These are phyloP conservation scores for Pythium chondricola DNA, from an alignment of 352 stramenopile species.

Conservation along the genomic window DNA sequence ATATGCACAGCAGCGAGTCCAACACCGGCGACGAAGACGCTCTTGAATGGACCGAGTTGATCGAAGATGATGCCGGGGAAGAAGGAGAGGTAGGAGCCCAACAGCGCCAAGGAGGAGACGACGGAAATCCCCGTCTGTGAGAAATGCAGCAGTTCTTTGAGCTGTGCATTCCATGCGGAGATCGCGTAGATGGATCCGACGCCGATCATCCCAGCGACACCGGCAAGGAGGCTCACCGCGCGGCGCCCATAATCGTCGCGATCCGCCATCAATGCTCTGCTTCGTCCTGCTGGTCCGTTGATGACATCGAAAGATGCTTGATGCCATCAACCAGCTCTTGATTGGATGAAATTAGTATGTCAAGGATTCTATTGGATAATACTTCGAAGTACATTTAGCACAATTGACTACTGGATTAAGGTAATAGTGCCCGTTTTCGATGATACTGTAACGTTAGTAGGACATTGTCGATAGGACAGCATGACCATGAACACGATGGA, in stretches of 20 bases:
- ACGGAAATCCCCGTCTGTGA: constrained; percentile 69
- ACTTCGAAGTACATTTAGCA: too few relatives aligned
- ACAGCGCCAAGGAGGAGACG: constrained; percentile 65
- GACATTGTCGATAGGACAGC: too few relatives aligned
- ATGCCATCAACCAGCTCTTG: too few relatives aligned
- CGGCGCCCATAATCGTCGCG: constrained; percentile 9
- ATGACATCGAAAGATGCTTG: too few relatives aligned
- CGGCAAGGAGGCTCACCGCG: constrained; percentile 43
- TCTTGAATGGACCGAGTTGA: constrained; percentile 49
- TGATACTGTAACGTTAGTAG: too few relatives aligned
- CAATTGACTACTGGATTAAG: too few relatives aligned
- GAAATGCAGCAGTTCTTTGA: constrained; percentile 69
- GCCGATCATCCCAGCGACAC: constrained; percentile 60
- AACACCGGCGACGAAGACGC: constrained; percentile 40
- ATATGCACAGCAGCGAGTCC: constrained; percentile 33
- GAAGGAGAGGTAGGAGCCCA: constrained; percentile 76
- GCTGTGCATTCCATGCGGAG: constrained; percentile 78
- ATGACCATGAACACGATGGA: too few relatives aligned
- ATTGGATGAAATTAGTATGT: too few relatives aligned
- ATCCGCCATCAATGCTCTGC: neutral
- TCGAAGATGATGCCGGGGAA: constrained; percentile 70
- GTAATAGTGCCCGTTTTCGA: too few relatives aligned
- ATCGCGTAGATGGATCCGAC: constrained; percentile 77
- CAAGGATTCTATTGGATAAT: too few relatives aligned
- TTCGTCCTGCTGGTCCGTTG: too few relatives aligned